Evolutionary conservation across 225 moss, liverwort and hornwort genomes (phyloP), one percentile per base, ranked within the genome.

Genomic region (Straminergon stramineum): DNA sequence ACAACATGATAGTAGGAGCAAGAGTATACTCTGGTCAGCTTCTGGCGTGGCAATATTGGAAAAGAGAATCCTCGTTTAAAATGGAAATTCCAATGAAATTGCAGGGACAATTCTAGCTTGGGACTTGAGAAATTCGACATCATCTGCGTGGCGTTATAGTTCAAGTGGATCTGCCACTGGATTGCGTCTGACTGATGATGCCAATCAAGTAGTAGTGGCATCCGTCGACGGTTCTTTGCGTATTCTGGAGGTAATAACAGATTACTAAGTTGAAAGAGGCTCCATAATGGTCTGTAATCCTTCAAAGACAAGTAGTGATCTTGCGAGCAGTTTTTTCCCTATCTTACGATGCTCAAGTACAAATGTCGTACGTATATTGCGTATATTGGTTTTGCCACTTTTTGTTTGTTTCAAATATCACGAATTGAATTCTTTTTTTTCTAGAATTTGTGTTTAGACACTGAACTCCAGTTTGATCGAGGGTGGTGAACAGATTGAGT

Each of bases 21-120:
- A 43, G 57, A 89, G 21, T 45, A 67, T 67, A 67, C n/a, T 48
- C 84, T 58, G 82, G 81, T 74, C 81, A 52, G 43, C 31, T 82
- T 89, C 41, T 79, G 43, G 71, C 57, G 52, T 90, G 60, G 53
- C 67, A 43, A 48, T 85, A 27, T 88, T 74, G 73, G 74, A 51
- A 80, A 87, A 18, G 22, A 58, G 64, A 78, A 56, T 81, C 35
- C 64, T 82, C 56, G 8, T 64, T 88, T 57, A 65, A 45, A 30
- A 65, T 91, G 48, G n/a, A 77, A 71, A 68, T 87, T 48, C 31
- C 35, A 51, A 81, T 80, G 75, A 78, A 70, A 82, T 64, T 87
- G 60, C 94, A 99, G 97, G 99, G 26, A 93, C 94, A 79, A 89
- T 99, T 64, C 86, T 97, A 76, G 95, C 95, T 84, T 99, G 99